These are phyloP conservation scores for Trypanosoma lewisi DNA, from an alignment of 208 protist species.

Conservation along the genomic window DNA sequence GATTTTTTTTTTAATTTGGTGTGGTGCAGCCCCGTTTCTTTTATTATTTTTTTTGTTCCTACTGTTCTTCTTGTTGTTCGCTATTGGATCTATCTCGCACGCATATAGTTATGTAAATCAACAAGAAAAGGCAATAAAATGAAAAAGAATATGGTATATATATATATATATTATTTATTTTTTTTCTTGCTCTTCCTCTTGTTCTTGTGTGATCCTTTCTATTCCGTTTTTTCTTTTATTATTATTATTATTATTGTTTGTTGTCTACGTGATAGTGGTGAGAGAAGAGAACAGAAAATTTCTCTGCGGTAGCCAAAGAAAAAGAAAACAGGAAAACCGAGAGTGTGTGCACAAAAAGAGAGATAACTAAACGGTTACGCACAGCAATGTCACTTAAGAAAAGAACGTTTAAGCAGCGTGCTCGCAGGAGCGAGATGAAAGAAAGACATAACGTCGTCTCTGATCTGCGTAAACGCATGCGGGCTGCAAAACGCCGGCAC, in stretches of 20 bases:
- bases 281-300: not conserved
- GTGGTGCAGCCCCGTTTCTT: not conserved
- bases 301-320: not conserved
- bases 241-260: conserved; percentile 3
- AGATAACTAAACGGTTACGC: not conserved
- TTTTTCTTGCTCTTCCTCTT: conserved; percentile 17
- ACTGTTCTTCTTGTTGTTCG: not conserved
- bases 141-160: too few relatives aligned
- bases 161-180: conserved; percentile 23
- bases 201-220: not conserved
- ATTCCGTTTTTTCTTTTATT: not conserved
- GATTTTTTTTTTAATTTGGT: conserved; percentile 8
- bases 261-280: not conserved
- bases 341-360: not conserved
- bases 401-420: conserved; percentile 79
- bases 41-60: conserved; percentile 9
- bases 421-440: conserved; percentile 76
- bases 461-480: conserved; percentile 65
- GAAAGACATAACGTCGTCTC: conserved; percentile 47
- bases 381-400: conserved; percentile 47
- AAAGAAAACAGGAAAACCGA: conserved; percentile 20
- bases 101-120: too few relatives aligned
- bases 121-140: too few relatives aligned
- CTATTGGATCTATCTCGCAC: too few relatives aligned
- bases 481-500: conserved; percentile 35